Evolutionary conservation across 2,329 filamentous ascomycete genomes (phyloP), one percentile per base, ranked within the genome.

Genomic region (Aspergillus transmontanensis): DNA sequence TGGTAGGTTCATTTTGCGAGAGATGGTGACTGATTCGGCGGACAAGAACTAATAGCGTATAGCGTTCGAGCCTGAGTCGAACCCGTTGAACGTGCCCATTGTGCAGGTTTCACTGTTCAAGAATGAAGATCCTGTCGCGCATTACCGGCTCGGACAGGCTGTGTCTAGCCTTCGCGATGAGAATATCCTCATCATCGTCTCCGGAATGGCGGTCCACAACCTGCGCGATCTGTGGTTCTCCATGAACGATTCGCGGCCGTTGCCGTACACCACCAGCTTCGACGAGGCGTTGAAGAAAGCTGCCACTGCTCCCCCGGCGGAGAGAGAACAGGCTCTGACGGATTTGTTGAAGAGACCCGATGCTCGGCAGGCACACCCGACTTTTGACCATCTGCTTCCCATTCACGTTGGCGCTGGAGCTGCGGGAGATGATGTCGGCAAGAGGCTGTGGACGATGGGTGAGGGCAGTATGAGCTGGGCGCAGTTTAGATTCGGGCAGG

Each of bases 171-270:
- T 93, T 1, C 85, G 91, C 19, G 87, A 90, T 19, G 85, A 91
- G 59, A 86, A 86, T 21, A 83, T 92, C 58, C 81, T 90, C 56
- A 87, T 93, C 63, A 85, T 93, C 53, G 86, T 86, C 28, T 89
- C 89, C 0, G 90, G 90, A 12, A 92, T 93, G 89, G 89, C 89
- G 0, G 90, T 91, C 26, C 89, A 91, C 69, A 91, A 91, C 68
- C 79, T 91, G 41, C 81, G 85, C 1, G 86, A 90, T 66, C 57
- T 86, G 68, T 78, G 78, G 21, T 79, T 81, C 69, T 75, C 78
- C 16, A 79, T 81, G 67, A 81, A 80, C 9, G 76, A 81, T 53
- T 76, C 80, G 12, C 70, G 69, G 11, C 83, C 85, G 0, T 65
- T 87, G 69, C 84, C 87, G 12, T 89, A 89, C 70, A 78, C 85